These are phyloP conservation scores for Didymella lethalis DNA, from an alignment of 2,329 filamentous ascomycete genomes.

Conservation along the genomic window DNA sequence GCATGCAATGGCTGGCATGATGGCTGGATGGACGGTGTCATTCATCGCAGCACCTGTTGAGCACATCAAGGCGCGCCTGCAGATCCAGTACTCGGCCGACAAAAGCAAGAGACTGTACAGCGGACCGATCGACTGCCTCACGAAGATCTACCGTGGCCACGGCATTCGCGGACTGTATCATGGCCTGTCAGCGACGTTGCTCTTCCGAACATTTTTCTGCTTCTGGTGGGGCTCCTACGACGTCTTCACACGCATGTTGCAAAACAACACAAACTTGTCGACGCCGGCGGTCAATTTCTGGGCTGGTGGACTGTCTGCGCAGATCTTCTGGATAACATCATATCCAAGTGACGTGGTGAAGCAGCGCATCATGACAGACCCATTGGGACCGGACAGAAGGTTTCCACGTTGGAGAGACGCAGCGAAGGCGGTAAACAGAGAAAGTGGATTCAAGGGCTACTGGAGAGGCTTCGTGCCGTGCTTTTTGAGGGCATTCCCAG, in stretches of 20 bases:
- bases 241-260: conserved; percentile 74
- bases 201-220: conserved; percentile 95
- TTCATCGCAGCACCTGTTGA: conserved; percentile 73
- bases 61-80: conserved; percentile 70
- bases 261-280: conserved; percentile 72
- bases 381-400: conserved; percentile 68
- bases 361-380: conserved; percentile 96
- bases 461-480: conserved; percentile 94
- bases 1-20: conserved; percentile 85
- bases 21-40: conserved; percentile 88
- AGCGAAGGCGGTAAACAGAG: conserved; percentile 75
- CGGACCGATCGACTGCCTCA: conserved; percentile 84
- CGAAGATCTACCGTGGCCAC: conserved; percentile 67
- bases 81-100: conserved; percentile 87
- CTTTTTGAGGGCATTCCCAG: conserved; percentile 91
- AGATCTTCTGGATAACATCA: conserved; percentile 92
- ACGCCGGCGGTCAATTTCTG: conserved; percentile 92
- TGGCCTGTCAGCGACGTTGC: conserved; percentile 80
- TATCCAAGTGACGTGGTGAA: conserved; percentile 95
- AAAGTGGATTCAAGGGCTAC: conserved; percentile 80
- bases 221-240: conserved; percentile 99
- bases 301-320: conserved; percentile 91
- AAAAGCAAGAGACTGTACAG: conserved; percentile 82
- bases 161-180: conserved; percentile 84
- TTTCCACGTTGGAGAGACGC: conserved; percentile 84